Conservation (phyloP, 2,329 filamentous ascomycete genomes). For the Fusarium sp. region DNA sequence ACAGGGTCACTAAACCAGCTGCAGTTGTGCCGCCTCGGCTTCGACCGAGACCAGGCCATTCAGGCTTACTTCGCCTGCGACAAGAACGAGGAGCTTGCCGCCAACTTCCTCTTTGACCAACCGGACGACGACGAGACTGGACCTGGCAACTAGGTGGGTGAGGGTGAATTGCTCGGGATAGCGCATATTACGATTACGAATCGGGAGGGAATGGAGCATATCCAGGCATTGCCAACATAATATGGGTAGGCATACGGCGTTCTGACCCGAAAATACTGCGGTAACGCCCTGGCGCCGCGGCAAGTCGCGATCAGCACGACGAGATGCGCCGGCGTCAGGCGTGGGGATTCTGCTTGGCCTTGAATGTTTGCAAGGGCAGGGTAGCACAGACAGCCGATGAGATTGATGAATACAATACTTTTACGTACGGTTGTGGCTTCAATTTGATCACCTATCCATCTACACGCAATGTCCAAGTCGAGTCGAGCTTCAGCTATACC, state of each 20-base stretch:
- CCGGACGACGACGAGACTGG: constrained; percentile 82
- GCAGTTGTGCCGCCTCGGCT: constrained; percentile 91
- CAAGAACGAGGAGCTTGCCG: constrained; percentile 98
- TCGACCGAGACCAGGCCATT: constrained; percentile 91
- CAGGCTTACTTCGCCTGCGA: constrained; percentile 99
- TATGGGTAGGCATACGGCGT: constrained; percentile 37
- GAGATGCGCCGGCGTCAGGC: constrained; percentile 30
- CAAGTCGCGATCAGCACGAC: constrained; percentile 27
- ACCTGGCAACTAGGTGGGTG: constrained; percentile 53
- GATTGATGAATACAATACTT: constrained; percentile 40
- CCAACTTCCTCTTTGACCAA: constrained; percentile 98
- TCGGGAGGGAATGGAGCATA: constrained; percentile 35
- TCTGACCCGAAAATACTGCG: constrained; percentile 35
- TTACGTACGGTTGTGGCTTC: background rate
- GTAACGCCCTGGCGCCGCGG: constrained; percentile 31
- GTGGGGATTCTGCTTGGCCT: constrained; percentile 31
- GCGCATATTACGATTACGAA: constrained; percentile 45
- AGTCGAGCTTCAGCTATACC: background rate
- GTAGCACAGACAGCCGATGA: constrained; percentile 40
- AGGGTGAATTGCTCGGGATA: constrained; percentile 39
- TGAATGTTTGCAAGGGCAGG: constrained; percentile 29
- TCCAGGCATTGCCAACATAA: constrained; percentile 41
- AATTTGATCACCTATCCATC: background rate
- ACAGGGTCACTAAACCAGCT: constrained; percentile 7
- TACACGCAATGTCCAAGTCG: background rate